Evolutionary conservation across 2,329 filamentous ascomycete genomes (phyloP).

Genomic region (Aphanoascus verrucosus): DNA sequence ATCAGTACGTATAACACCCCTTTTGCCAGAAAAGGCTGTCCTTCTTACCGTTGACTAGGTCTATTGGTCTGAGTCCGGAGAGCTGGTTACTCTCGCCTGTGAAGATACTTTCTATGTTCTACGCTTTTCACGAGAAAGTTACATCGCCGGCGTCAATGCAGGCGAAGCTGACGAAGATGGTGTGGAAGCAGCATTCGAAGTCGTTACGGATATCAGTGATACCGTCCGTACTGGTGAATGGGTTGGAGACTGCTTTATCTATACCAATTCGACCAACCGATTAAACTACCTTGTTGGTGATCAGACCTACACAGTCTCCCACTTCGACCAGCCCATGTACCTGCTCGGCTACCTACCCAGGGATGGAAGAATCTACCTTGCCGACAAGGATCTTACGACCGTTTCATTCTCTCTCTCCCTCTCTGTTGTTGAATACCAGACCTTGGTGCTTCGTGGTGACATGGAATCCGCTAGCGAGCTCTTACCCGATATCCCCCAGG

Average conservation of each 20-base stretch:
- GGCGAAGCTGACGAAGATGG: conserved; percentile 81
- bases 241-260: conserved; percentile 98
- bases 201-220: conserved; percentile 91
- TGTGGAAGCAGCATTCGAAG: conserved; percentile 89
- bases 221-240: conserved; percentile 88
- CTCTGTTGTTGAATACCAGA: conserved; percentile 92
- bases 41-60: conserved; percentile 42
- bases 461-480: conserved; percentile 84
- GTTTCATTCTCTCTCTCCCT: conserved; percentile 86
- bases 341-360: conserved; percentile 88
- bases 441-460: conserved; percentile 82
- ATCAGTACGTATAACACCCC: conserved; percentile 36
- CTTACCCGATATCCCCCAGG: conserved; percentile 70
- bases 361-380: conserved; percentile 88
- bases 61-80: conserved; percentile 96
- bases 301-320: conserved; percentile 93
- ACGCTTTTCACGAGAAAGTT: conserved; percentile 80
- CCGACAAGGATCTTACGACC: conserved; percentile 88
- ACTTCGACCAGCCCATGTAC: conserved; percentile 94
- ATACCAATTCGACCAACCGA: conserved; percentile 92
- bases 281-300: conserved; percentile 97
- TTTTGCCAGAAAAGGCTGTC: not conserved
- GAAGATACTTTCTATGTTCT: conserved; percentile 94
- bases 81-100: conserved; percentile 83
- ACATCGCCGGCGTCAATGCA: conserved; percentile 68